Conservation (phyloP, 1,284 basidiomycete genomes). For the Leccinum fuscescens region DNA sequence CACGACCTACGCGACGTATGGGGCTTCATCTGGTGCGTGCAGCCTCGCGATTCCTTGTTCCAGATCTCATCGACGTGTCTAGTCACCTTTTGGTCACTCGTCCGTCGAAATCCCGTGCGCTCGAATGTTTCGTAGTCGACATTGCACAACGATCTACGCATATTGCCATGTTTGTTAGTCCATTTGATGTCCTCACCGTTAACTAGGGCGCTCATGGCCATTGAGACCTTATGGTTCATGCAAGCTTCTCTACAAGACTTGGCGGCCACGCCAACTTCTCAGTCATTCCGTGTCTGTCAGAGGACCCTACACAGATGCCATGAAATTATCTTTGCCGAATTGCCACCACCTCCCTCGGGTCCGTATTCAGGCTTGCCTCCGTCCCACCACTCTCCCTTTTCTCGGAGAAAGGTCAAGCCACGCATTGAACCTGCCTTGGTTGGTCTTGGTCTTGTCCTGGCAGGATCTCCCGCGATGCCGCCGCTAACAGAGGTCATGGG, state of each 20-base stretch:
- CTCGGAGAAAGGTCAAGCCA: conserved; percentile 67
- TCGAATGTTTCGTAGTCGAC: conserved; percentile 90
- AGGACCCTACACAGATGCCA: conserved; percentile 91
- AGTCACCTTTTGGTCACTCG: conserved; percentile 92
- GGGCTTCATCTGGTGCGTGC: conserved; percentile 88
- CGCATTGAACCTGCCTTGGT: conserved; percentile 76
- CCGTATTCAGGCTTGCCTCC: conserved; percentile 63
- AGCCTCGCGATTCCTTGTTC: conserved; percentile 8
- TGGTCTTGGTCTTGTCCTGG: conserved; percentile 83
- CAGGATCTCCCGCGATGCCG: conserved; percentile 79
- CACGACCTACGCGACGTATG: conserved; percentile 91
- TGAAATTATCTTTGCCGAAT: conserved; percentile 94
- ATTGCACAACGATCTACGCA: conserved; percentile 87
- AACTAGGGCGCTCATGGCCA: conserved; percentile 19
- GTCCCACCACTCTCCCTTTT: conserved; percentile 46
- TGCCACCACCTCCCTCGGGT: conserved; percentile 59
- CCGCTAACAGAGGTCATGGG: conserved; percentile 71
- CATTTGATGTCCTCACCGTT: conserved; percentile 10
- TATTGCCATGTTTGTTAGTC: conserved; percentile 86
- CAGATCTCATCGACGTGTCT: conserved; percentile 16
- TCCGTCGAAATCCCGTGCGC: conserved; percentile 84
- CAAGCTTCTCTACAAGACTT: conserved; percentile 91
- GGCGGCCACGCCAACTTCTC: conserved; percentile 64
- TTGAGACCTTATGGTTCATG: conserved; percentile 95
- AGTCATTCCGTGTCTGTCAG: conserved; percentile 90